Base-by-base conservation (phyloP, 148 eudicot species). In the Dysphania ambrosioides region DNA sequence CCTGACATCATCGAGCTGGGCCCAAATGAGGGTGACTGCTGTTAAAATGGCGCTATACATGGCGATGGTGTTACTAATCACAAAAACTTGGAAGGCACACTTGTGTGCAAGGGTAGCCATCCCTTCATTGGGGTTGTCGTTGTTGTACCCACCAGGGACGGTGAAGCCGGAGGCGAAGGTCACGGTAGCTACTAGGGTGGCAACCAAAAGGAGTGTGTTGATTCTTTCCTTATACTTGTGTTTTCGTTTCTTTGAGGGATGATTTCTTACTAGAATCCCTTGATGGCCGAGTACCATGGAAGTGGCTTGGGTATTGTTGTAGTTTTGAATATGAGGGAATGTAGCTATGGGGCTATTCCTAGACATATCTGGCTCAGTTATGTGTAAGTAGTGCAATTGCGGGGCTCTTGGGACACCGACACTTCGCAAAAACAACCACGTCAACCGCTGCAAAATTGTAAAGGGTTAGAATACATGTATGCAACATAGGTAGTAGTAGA, bases 111-210 rank as follows among this genome's bases (percentile, higher is more conserved):
- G 31, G 47, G 70, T 71, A 2, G 85, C 82, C 71, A 70, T 40
- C 4, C 78, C 82, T 74, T 16, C 15, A 12, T 60, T 7, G 7
- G 78, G 74, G 6, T 49, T 2, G 3, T 64, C 9, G 74, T 79
- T 70, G 63, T 62, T 74, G 64, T 63, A 62, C 7, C 78, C 81
- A 40, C 83, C 83, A 0, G 84, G 81, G 40, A 78, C 72, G 23
- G 75, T 74, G 42, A 78, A 74, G 47, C 81, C 84, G 1, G 79
- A 63, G 9, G 85, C 82, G 16, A 65, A 82, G n/a, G 85, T 75
- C 15, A 82, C 79, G 16, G 85, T 82, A 42, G 79, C 73, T 19
- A 75, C 79, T 13, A 82, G 74, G 40, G 70, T 75, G 21, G 78
- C 57, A 2, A 78, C 80, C 78, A 82, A 19, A 19, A 78, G 42